Conservation (phyloP, 164 flowering plant species). For the Dillenia suffruticosa region DNA sequence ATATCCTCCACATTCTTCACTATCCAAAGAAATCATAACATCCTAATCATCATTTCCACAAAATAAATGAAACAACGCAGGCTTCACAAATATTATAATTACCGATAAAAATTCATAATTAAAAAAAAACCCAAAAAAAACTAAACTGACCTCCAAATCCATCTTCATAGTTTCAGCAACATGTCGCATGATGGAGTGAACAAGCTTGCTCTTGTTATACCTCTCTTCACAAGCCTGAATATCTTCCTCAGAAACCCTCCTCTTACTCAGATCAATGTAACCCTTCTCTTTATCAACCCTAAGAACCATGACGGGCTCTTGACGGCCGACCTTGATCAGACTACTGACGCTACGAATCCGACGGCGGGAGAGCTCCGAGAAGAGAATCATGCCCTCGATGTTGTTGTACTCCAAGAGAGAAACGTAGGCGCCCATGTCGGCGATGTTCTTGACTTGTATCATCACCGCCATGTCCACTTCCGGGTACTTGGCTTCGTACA, state of each 20-base stretch:
- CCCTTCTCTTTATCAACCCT: conserved; percentile 91
- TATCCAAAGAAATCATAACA: too few species aligned
- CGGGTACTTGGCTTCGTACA: conserved; percentile 89
- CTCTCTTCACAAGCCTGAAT: conserved; percentile 83
- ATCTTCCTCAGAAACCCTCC: conserved; percentile 89
- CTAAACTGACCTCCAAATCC: conserved; percentile 66
- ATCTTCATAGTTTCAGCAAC: conserved; percentile 77
- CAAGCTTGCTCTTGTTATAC: conserved; percentile 94
- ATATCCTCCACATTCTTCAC: too few species aligned
- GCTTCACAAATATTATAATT: too few species aligned
- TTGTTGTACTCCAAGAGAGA: conserved; percentile 92
- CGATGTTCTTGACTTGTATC: conserved; percentile 93
- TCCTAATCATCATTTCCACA: too few species aligned
- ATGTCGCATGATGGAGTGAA: conserved; percentile 94
- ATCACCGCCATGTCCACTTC: conserved; percentile 94
- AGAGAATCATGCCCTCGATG: conserved; percentile 92
- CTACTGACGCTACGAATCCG: conserved; percentile 88
- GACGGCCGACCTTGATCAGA: conserved; percentile 82
- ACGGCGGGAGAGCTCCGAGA: conserved; percentile 94
- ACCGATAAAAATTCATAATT: neutral
- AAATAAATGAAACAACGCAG: too few species aligned
- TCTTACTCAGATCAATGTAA: conserved; percentile 83
- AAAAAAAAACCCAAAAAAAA: neutral
- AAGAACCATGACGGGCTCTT: conserved; percentile 93
- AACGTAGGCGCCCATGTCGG: conserved; percentile 93